Evolutionary conservation across 148 eudicot species (phyloP).

Genomic region (Linanthus parryae): DNA sequence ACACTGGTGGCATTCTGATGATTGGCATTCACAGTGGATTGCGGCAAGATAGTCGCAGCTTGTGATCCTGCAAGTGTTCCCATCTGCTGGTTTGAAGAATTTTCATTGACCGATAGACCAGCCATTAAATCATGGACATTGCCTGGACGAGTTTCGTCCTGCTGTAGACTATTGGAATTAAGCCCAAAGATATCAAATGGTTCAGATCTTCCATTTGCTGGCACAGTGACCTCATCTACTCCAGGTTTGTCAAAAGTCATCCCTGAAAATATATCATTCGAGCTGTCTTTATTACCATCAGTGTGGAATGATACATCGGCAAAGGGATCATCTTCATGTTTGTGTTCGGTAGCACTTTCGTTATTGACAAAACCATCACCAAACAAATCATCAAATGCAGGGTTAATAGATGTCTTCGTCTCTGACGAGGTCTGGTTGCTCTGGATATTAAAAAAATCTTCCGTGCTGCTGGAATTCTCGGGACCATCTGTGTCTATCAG

Average conservation of each 20-base stretch:
- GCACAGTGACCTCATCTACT: slow-evolving; percentile 19
- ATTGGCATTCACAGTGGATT: slow-evolving; percentile 22
- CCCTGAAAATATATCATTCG: slow-evolving; percentile 71
- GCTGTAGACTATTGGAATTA: slow-evolving; percentile 29
- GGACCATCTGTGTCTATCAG: slow-evolving; percentile 75
- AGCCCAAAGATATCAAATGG: slow-evolving; percentile 63
- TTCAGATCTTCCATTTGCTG: slow-evolving; percentile 25
- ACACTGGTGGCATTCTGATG: slow-evolving; percentile 28
- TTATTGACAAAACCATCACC: slow-evolving; percentile 39
- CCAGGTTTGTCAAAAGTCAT: slow-evolving; percentile 45
- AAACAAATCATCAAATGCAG: slow-evolving; percentile 69
- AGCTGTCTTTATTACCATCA: slow-evolving; percentile 38
- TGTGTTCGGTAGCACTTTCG: slow-evolving; percentile 35
- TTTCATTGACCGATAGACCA: slow-evolving; percentile 49
- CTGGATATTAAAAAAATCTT: slow-evolving; percentile 31
- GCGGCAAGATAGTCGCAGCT: slow-evolving; percentile 25
- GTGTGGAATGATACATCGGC: slow-evolving; percentile 84
- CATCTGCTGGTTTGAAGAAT: slow-evolving; percentile 33
- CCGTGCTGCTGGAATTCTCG: slow-evolving; percentile 41
- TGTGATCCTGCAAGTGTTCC: slow-evolving; percentile 18
- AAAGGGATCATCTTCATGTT: slow-evolving; percentile 73
- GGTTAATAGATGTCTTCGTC: slow-evolving; percentile 29
- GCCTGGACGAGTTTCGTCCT: slow-evolving; percentile 18
- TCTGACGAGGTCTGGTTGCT: slow-evolving; percentile 23
- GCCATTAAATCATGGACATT: slow-evolving; percentile 54